Evolutionary conservation across 495 filamentous ascomycete genomes (phyloP).

Genomic region (Lineolata rhizophorae): DNA sequence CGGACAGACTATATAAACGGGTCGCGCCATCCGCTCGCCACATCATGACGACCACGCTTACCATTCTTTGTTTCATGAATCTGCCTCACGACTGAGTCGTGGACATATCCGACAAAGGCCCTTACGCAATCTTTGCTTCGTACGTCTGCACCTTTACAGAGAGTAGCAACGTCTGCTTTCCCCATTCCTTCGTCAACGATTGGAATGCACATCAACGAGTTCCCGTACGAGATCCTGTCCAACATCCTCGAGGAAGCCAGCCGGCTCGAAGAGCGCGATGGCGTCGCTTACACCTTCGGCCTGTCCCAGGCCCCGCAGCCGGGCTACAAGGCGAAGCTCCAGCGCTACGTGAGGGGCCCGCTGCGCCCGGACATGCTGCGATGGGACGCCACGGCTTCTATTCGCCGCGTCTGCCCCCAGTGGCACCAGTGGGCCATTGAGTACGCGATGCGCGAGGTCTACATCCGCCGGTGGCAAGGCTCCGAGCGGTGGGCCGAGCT

Average conservation of each 20-base stretch:
- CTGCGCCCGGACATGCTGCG: constrained; percentile 24
- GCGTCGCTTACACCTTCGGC: constrained; percentile 26
- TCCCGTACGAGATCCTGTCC: constrained; percentile 29
- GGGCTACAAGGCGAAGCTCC: constrained; percentile 16
- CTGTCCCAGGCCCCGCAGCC: constrained; percentile 25
- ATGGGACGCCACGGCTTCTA: constrained; percentile 24
- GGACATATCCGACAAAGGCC: too few species aligned
- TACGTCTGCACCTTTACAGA: too few species aligned
- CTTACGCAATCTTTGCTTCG: too few species aligned
- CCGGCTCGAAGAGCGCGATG: constrained; percentile 21
- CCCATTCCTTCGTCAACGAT: constrained; percentile 7
- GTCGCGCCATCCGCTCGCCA: too few species aligned
- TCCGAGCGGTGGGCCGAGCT: constrained; percentile 24
- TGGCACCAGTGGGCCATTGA: constrained; percentile 32
- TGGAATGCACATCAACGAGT: constrained; percentile 22
- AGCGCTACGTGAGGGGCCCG: constrained; percentile 26
- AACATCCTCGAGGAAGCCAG: constrained; percentile 26
- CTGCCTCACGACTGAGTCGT: too few species aligned
- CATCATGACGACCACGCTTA: too few species aligned
- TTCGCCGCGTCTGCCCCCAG: constrained; percentile 23
- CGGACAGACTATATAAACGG: too few species aligned
- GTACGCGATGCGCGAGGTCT: constrained; percentile 25
- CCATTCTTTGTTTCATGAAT: too few species aligned
- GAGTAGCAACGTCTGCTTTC: too few species aligned
- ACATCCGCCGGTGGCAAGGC: constrained; percentile 28